phyloP scores from a whole-genome alignment of 192 early-diverging fungal genomes.

The Coemansia guatemalensis region DNA sequence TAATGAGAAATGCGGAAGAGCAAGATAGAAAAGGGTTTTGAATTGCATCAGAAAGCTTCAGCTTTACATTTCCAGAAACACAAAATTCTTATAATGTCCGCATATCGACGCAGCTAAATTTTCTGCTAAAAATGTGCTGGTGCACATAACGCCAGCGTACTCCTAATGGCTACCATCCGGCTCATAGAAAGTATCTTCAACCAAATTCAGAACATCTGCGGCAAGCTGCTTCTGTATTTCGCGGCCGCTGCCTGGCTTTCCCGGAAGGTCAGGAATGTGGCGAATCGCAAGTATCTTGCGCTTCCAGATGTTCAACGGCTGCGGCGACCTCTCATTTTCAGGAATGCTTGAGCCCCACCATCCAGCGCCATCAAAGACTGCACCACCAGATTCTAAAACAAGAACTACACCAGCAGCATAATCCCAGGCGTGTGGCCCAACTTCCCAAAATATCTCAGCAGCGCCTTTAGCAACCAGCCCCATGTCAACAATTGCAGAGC shows the following conservation, averaged over 20 bases:
- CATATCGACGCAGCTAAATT: too few relatives aligned
- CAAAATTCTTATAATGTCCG: too few relatives aligned
- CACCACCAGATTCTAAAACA: slow-evolving; percentile 80
- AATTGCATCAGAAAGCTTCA: too few relatives aligned
- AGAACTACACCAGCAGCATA: slow-evolving; percentile 84
- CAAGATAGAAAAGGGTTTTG: too few relatives aligned
- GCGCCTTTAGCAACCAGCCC: slow-evolving; percentile 78
- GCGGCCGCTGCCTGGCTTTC: slow-evolving; percentile 28
- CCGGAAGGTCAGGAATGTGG: slow-evolving; percentile 36
- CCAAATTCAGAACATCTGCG: slow-evolving; percentile 59
- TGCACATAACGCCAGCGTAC: too few relatives aligned
- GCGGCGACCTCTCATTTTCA: slow-evolving; percentile 12
- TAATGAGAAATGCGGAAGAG: too few relatives aligned
- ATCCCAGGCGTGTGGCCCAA: slow-evolving; percentile 79
- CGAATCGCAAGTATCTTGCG: slow-evolving; percentile 35
- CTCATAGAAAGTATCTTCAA: slow-evolving; percentile 58
- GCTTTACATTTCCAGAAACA: too few relatives aligned
- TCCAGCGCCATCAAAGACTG: slow-evolving; percentile 64
- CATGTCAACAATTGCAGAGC: slow-evolving; percentile 77
- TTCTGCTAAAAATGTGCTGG: too few relatives aligned
- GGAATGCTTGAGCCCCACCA: slow-evolving; percentile 34
- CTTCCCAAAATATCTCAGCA: slow-evolving; percentile 90
- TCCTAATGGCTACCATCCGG: slow-evolving; percentile 40
- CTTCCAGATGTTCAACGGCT: slow-evolving; percentile 44
- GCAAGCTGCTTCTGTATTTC: slow-evolving; percentile 58